These are phyloP conservation scores for Saksenaea vasiformis DNA, from an alignment of 371 early-diverging fungal genomes.

Conservation along the genomic window DNA sequence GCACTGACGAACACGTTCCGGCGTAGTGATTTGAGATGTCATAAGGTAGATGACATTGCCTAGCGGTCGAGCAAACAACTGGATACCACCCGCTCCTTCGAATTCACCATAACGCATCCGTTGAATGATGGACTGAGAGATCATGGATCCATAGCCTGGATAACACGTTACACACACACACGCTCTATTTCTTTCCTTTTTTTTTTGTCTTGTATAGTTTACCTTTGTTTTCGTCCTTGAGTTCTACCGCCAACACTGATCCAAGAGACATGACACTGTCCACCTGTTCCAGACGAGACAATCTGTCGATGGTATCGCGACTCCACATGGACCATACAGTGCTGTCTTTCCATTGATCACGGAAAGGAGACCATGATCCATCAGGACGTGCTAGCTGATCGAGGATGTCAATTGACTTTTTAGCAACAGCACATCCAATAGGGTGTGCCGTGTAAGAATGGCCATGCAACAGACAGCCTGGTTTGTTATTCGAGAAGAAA, in stretches of 20 bases:
- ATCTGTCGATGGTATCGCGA: conserved; percentile 40
- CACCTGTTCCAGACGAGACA: conserved; percentile 60
- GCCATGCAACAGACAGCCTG: conserved; percentile 78
- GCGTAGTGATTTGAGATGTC: conserved; percentile 63
- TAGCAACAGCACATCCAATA: conserved; percentile 78
- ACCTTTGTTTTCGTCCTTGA: conserved; percentile 54
- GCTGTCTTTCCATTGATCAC: conserved; percentile 44
- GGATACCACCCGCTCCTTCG: conserved; percentile 36
- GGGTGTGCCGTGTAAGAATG: conserved; percentile 90
- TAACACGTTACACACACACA: not conserved
- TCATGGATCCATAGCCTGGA: conserved; percentile 61
- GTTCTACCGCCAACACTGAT: conserved; percentile 71
- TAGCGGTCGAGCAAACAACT: conserved; percentile 68
- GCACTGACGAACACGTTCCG: conserved; percentile 51
- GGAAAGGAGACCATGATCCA: conserved; percentile 35
- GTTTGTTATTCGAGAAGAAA: conserved; percentile 68
- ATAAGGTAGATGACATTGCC: conserved; percentile 83
- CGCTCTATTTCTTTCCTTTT: not conserved
- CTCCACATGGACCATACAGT: conserved; percentile 64
- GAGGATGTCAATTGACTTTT: conserved; percentile 57
- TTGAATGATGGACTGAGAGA: conserved; percentile 50
- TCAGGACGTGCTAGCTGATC: conserved; percentile 39
- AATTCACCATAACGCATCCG: conserved; percentile 45
- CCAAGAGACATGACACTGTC: conserved; percentile 78
- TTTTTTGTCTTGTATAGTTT: not conserved